Percentiles rank a stretch among this genome's conserved stretches.
These are phyloP conservation scores for Solanum hybrid DNA, from an alignment of 305 asterid species.

Conservation along the genomic window DNA sequence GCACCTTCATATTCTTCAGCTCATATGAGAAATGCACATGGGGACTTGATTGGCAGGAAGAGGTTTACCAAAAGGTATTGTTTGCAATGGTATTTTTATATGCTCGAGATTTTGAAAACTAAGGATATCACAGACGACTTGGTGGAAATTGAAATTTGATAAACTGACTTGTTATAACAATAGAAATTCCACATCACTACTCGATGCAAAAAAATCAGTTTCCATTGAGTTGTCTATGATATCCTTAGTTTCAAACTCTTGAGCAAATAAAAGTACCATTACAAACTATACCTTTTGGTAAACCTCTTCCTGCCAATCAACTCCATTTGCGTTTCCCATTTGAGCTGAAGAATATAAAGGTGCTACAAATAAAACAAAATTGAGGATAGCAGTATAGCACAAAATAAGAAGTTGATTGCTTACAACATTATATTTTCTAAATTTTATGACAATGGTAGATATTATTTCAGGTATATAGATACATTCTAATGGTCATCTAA, in stretches of 20 bases:
- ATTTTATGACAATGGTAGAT: background rate
- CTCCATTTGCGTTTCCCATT: conserved; percentile 48
- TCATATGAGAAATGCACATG: conserved; percentile 52
- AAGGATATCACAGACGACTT: background rate
- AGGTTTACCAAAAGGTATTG: conserved; percentile 59
- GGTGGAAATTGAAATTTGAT: background rate
- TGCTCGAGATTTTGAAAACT: background rate
- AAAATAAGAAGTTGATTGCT: background rate
- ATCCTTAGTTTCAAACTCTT: background rate
- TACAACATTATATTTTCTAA: background rate
- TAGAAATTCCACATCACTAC: background rate
- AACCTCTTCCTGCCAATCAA: conserved; percentile 84
- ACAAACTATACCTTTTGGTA: conserved; percentile 48
- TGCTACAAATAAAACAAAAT: conserved; percentile 20
- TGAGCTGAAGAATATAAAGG: conserved; percentile 67
- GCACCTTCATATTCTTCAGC: conserved; percentile 65
- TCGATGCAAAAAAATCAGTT: background rate
- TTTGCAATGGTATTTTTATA: background rate
- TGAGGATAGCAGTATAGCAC: background rate
- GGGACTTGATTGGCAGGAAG: conserved; percentile 79
- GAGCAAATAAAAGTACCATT: background rate
- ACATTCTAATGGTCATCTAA: background rate
- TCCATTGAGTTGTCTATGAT: background rate
- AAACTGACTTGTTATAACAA: background rate
- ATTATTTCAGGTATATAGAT: background rate